phyloP scores from a whole-genome alignment of 768 basidiomycete genomes.

The Fistulinella prunicolor region DNA sequence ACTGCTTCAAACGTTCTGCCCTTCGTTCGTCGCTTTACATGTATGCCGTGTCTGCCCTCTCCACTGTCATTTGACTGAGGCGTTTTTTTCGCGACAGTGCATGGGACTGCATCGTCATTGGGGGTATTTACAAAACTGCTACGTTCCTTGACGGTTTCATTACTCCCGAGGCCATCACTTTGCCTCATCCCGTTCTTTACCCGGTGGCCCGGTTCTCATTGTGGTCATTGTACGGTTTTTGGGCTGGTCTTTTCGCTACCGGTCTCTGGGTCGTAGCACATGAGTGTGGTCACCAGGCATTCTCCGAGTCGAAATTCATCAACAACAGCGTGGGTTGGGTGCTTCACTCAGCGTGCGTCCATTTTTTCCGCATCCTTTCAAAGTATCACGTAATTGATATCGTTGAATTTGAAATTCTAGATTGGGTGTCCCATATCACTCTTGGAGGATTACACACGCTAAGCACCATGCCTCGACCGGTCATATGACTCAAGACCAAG shows the following conservation, averaged over 20 bases:
- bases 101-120: constrained; percentile 75
- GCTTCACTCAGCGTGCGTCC: constrained; percentile 78
- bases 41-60: constrained; percentile 39
- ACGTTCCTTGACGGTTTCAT: constrained; percentile 62
- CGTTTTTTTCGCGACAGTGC: constrained; percentile 40
- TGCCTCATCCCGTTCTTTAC: constrained; percentile 63
- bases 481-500: constrained; percentile 94
- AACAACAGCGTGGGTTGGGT: constrained; percentile 94
- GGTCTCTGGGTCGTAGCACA: constrained; percentile 95
- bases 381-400: constrained; percentile 24
- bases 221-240: constrained; percentile 82
- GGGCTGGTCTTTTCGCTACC: constrained; percentile 80
- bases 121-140: constrained; percentile 63
- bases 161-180: constrained; percentile 48
- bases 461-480: constrained; percentile 95
- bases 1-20: constrained; percentile 91
- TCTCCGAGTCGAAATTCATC: constrained; percentile 86
- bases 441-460: constrained; percentile 92
- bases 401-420: constrained; percentile 39
- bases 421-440: constrained; percentile 94
- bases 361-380: constrained; percentile 4
- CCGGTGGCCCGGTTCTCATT: constrained; percentile 58
- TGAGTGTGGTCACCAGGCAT: constrained; percentile 96
- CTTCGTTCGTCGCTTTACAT: constrained; percentile 75
- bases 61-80: constrained; percentile 8